A percentile compares a stretch with the other conserved stretches of the same genome.
phyloP scores from a whole-genome alignment of 768 basidiomycete genomes.

The Termitomyces sp. region DNA sequence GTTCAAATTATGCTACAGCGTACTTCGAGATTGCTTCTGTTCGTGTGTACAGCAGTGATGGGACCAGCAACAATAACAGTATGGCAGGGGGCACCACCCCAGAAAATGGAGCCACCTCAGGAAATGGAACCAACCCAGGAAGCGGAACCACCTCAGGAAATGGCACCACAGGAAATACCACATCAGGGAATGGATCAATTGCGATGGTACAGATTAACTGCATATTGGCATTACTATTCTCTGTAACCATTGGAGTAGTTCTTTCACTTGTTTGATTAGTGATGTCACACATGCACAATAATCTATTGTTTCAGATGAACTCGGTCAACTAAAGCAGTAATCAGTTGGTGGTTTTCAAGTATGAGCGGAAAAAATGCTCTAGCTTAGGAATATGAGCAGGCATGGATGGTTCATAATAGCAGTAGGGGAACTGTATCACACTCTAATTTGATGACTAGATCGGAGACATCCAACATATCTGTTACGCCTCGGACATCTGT shows the following conservation, averaged over 20 bases:
- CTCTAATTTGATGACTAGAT: background rate
- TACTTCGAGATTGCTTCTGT: slow-evolving; percentile 70
- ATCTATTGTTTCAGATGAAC: background rate
- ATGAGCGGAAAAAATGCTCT: background rate
- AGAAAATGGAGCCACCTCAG: background rate
- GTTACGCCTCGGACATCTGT: slow-evolving; percentile 41
- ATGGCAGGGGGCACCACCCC: background rate
- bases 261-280: background rate
- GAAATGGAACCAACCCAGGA: background rate
- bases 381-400: background rate
- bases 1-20: slow-evolving; percentile 55
- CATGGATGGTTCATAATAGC: background rate
- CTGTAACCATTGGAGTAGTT: background rate
- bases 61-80: slow-evolving; percentile 18
- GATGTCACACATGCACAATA: background rate
- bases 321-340: background rate
- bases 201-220: background rate
- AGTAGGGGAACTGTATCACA: background rate
- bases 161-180: background rate
- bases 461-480: background rate
- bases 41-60: slow-evolving; percentile 36
- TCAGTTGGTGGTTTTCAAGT: background rate
- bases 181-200: too few species aligned
- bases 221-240: background rate
- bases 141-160: background rate